Evolutionary conservation across 352 stramenopile species (phyloP).

Genomic region (Pseudoperonospora humuli): DNA sequence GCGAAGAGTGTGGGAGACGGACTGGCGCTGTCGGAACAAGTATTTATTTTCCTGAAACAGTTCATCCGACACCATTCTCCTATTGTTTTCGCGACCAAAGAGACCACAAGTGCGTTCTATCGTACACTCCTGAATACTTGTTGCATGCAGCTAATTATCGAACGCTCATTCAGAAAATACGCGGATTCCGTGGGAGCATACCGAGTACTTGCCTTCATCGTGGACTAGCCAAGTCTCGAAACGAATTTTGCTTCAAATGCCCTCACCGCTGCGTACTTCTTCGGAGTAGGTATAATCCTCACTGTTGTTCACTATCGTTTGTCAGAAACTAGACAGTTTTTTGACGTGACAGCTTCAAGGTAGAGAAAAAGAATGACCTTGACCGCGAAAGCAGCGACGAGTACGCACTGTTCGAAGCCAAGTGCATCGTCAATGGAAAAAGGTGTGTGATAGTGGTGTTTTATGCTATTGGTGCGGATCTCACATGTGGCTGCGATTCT

Average conservation of each 20-base stretch:
- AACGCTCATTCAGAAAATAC: constrained; percentile 7
- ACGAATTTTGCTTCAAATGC: constrained; percentile 42
- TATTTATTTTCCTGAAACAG: constrained; percentile 59
- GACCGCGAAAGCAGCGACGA: not conserved
- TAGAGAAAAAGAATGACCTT: constrained; percentile 2
- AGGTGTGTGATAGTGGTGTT: constrained; percentile 19
- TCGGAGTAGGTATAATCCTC: constrained; percentile 3
- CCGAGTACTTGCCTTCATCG: constrained; percentile 51
- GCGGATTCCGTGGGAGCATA: constrained; percentile 32
- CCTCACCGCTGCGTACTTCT: not conserved
- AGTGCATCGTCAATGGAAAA: constrained; percentile 35
- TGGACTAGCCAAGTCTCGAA: constrained; percentile 62
- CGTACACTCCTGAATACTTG: not conserved
- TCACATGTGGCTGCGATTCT: constrained; percentile 3
- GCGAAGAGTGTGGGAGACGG: constrained; percentile 43
- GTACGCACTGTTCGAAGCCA: constrained; percentile 34
- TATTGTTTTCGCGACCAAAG: constrained; percentile 55
- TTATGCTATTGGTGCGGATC: not conserved
- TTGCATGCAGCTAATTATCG: not conserved
- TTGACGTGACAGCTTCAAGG: constrained; percentile 1
- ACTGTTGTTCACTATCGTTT: not conserved
- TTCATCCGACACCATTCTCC: constrained; percentile 62
- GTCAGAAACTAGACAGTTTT: not conserved
- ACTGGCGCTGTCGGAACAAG: constrained; percentile 48
- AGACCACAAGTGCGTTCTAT: constrained; percentile 24